Conservation (phyloP, 2,329 filamentous ascomycete species). For the Microdochium bolleyi region DNA sequence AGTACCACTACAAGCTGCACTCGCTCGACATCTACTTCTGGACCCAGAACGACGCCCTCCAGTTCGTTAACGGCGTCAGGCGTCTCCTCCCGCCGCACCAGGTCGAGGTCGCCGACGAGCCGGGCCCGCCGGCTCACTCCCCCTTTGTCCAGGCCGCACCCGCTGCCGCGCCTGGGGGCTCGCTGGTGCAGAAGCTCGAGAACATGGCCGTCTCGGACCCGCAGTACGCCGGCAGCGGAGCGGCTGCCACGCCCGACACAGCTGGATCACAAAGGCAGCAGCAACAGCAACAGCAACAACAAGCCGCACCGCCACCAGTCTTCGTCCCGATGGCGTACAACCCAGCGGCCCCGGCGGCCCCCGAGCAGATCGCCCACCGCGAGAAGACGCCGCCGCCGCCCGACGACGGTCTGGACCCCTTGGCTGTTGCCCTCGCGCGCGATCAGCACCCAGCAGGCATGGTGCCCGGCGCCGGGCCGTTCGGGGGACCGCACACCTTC, state of each 20-base stretch:
- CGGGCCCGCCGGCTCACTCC: constrained; percentile 31
- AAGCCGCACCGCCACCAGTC: constrained; percentile 22
- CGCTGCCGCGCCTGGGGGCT: constrained; percentile 42
- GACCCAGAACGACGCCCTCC: constrained; percentile 63
- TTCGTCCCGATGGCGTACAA: constrained; percentile 68
- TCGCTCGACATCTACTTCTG: constrained; percentile 74
- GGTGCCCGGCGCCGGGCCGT: constrained; percentile 40
- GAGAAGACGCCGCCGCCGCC: constrained; percentile 75
- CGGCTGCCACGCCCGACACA: constrained; percentile 9
- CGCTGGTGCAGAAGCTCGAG: constrained; percentile 68
- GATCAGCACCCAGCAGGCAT: constrained; percentile 31
- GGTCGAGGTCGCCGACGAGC: constrained; percentile 58
- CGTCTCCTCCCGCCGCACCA: constrained; percentile 54
- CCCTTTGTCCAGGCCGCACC: constrained; percentile 16
- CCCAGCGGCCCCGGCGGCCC: constrained; percentile 67
- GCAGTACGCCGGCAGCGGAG: not conserved
- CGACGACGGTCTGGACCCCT: constrained; percentile 48
- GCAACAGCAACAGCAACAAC: constrained; percentile 25
- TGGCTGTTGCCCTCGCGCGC: constrained; percentile 48
- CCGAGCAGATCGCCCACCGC: constrained; percentile 62
- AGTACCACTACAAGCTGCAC: constrained; percentile 72
- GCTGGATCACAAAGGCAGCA: constrained; percentile 23
- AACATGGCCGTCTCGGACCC: constrained; percentile 58
- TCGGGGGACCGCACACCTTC: constrained; percentile 31
- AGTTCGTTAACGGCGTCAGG: constrained; percentile 61